These are phyloP conservation scores for Zygotorulaspora chibaensis DNA, from an alignment of 805 yeast genomes.

Conservation along the genomic window DNA sequence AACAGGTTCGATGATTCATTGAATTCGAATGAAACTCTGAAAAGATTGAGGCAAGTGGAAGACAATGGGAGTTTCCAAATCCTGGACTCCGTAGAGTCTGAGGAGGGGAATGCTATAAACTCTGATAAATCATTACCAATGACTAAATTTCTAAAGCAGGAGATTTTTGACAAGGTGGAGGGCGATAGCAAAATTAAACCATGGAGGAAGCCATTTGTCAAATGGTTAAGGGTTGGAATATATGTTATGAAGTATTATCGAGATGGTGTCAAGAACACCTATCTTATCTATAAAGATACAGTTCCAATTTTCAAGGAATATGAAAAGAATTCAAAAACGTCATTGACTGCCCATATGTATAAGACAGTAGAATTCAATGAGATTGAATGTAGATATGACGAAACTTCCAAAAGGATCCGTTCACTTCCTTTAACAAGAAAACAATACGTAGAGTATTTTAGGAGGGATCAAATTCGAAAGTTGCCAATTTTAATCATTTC, in stretches of 20 bases:
- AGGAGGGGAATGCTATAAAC: constrained; percentile 17
- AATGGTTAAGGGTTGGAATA: constrained; percentile 44
- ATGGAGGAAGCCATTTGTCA: constrained; percentile 31
- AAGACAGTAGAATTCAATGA: constrained; percentile 27
- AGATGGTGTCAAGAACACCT: constrained; percentile 52
- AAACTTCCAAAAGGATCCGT: constrained; percentile 7
- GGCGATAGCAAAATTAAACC: constrained; percentile 19
- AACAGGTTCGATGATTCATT: too few species aligned
- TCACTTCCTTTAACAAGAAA: constrained; percentile 42
- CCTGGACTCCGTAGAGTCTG: constrained; percentile 2
- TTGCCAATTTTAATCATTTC: constrained; percentile 50
- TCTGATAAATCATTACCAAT: constrained; percentile 34
- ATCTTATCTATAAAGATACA: constrained; percentile 41
- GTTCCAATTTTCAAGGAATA: constrained; percentile 27
- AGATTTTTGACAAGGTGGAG: constrained; percentile 30
- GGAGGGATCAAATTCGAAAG: constrained; percentile 45
- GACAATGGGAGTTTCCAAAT: constrained; percentile 2
- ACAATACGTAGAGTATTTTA: constrained; percentile 43
- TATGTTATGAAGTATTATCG: constrained; percentile 50
- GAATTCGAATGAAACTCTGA: not conserved
- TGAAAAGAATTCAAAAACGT: constrained; percentile 23
- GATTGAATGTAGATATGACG: constrained; percentile 29
- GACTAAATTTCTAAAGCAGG: constrained; percentile 25
- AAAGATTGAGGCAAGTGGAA: constrained; percentile 3
- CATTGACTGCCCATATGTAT: constrained; percentile 17